phyloP scores from a whole-genome alignment of 176 grass and related monocot genomes.

The Phragmites australis region DNA sequence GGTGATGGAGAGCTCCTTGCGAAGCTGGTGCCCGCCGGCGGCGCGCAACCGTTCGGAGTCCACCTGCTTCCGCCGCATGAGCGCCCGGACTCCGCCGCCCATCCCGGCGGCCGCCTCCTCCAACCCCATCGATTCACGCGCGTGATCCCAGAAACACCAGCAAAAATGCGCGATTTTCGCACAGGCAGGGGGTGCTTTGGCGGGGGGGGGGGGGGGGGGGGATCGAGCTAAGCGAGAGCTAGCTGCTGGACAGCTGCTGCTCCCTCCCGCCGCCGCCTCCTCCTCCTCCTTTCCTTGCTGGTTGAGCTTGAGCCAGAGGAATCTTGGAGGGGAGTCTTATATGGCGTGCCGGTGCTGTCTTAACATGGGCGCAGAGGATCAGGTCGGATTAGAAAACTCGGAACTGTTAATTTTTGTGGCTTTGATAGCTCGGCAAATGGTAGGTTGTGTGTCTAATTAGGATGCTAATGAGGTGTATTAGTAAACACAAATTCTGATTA shows the following conservation, averaged over 20 bases:
- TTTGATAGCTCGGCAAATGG: not conserved
- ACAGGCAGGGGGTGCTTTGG: no score
- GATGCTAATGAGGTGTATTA: not conserved
- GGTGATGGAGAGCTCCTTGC: conserved; percentile 77
- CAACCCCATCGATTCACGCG: not conserved
- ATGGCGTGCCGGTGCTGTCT: not conserved
- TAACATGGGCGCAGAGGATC: not conserved
- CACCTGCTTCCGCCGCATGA: conserved; percentile 93
- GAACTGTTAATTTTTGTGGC: not conserved
- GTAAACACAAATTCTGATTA: not conserved
- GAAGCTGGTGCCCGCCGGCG: conserved; percentile 60
- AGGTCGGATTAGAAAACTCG: not conserved
- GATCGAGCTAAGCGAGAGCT: not conserved
- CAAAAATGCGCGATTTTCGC: conserved; percentile 3
- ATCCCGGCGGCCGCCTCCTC: conserved; percentile 10
- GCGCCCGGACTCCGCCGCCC: conserved; percentile 39
- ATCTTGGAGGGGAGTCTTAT: not conserved
- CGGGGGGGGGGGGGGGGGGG: not conserved
- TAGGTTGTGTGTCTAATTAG: not conserved
- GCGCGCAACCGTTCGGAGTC: conserved; percentile 70
- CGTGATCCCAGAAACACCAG: not conserved
- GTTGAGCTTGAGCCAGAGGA: not conserved
- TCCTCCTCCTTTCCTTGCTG: not conserved
- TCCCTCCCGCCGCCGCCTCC: not conserved
- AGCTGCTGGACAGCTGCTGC: conserved; percentile 10